Evolutionary conservation across 208 protist genomes (phyloP), one percentile per base, ranked within the genome.

Genomic region (Leishmania mexicana): DNA sequence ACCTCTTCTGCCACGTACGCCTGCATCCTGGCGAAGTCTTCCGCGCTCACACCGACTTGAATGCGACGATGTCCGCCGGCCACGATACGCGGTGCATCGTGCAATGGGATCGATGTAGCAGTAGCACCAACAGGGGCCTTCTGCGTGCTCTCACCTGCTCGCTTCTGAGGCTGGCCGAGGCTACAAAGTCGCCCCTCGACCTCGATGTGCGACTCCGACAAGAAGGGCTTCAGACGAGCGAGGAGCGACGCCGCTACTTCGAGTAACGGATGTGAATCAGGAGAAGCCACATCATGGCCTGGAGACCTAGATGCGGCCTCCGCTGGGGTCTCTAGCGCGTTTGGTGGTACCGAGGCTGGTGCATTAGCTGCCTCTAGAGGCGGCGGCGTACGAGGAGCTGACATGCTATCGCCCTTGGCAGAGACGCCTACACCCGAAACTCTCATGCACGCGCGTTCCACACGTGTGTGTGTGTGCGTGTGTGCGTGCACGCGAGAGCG

Each of bases 181-280:
- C 62, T 77, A 73, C 93, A 95, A 19, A 97, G 80, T 5, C 94
- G 92, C 17, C 90, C 83, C 81, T 97, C 92, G 31, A 97, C 76
- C 83, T 97, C 94, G 38, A 95, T 40, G 51, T 87, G 73, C 15
- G 77, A 54, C n/a, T 84, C 79, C 3, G 47, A 80, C 31, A 80
- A 73, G 65, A 89, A 85, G 0, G 84, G 80, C 74, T 74, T 71
- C 31, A 94, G 67, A 21, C 49, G 76, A 0, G 79, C 60, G 60
- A 90, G 88, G 10, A 96, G 77, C 40, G 53, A 60, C 17, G 86
- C 54, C 7, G 80, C 79, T 1, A 81, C 35, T 58, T 60, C 45
- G 31, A 11, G 38, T 13, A n/a, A 24, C 5, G 57, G 24, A 8
- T 51, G 68, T 35, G 68, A 11, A 74, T 74, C 5, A 28, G 28